Evolutionary conservation across 805 yeast species (phyloP), one percentile per base, ranked within the genome.

Genomic region (Blastobotrys parvus): DNA sequence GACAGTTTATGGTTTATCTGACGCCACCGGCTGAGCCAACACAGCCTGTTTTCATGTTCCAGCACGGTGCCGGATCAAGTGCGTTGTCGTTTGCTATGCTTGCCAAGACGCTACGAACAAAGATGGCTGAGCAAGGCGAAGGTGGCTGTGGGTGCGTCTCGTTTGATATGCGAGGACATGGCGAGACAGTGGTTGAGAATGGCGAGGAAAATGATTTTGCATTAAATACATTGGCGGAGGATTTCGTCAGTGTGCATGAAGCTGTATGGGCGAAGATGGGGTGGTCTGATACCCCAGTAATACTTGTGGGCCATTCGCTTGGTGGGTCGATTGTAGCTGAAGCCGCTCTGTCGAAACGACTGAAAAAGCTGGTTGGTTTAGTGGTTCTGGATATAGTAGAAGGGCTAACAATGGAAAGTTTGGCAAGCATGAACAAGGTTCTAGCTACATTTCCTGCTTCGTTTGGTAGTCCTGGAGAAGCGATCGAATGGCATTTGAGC

Each of bases 61-160:
- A 86, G 50, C 99, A 92, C 61, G 99, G 99, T 2, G 97, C 96
- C 1, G 98, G 97, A 0, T 88, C 97, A 0, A 75, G 85, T 1
- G 87, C 82, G 0, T 65, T 85, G 63, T 72, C 96, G 1, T 92
- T 84, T 65, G 83, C 85, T 0, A 58, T 66, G 20, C 53, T 86
- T 19, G 61, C 74, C 1, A 60, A 54, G 37, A 55, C 57, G 7
- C 49, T 76, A 16, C 53, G 52, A 5, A 44, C 44, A 11, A 55
- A 54, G 18, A 55, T 62, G 58, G 27, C 32, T 6, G 44, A 46
- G 11, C 55, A 54, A 15, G 54, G 61, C 55, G 23, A 22, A 5
- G 34, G 30, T 5, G 45, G 30, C 22, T 78, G 83, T 3, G 95
- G 90, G 0, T 57, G 82, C 2, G 70, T 89, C 38, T 59, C 80